Evolutionary conservation across 352 stramenopile genomes (phyloP).

Genomic region (Phytophthora pinifolia): DNA sequence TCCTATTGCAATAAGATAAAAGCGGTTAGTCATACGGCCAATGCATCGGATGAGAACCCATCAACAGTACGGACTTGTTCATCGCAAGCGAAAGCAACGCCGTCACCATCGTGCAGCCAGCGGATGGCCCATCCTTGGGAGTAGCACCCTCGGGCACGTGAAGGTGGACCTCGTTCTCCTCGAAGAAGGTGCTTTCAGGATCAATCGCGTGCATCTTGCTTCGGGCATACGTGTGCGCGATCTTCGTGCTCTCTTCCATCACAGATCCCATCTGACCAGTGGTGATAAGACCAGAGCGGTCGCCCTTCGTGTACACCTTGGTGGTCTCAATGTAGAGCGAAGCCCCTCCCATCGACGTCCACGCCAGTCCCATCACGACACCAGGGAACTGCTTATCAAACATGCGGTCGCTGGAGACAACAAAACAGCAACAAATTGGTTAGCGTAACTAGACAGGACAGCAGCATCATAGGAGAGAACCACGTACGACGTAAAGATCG

Average conservation of each 20-base stretch:
- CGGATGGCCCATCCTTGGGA: conserved; percentile 98
- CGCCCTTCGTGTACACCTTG: conserved; percentile 64
- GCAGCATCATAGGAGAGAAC: not conserved
- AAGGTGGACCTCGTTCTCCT: conserved; percentile 95
- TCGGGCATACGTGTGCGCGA: conserved; percentile 94
- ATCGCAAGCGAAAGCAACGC: conserved; percentile 95
- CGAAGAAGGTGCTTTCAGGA: conserved; percentile 93
- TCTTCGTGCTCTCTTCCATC: conserved; percentile 98
- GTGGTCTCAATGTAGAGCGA: conserved; percentile 99
- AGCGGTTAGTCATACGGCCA: conserved; percentile 13
- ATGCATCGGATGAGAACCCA: not conserved
- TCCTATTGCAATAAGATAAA: conserved; percentile 39
- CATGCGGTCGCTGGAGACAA: conserved; percentile 87
- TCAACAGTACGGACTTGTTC: conserved; percentile 67
- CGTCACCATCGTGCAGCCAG: conserved; percentile 98
- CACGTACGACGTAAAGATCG: conserved; percentile 94
- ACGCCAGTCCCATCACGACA: conserved; percentile 99
- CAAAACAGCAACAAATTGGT: conserved; percentile 6
- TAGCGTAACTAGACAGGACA: not conserved
- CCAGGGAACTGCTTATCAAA: conserved; percentile 94
- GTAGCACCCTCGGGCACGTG: conserved; percentile 98
- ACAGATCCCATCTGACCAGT: conserved; percentile 98
- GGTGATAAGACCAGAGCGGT: conserved; percentile 62
- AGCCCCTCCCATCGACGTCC: conserved; percentile 97
- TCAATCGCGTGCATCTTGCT: conserved; percentile 73